Conservation (phyloP, 768 basidiomycete genomes). For the Lepiota venenata region DNA sequence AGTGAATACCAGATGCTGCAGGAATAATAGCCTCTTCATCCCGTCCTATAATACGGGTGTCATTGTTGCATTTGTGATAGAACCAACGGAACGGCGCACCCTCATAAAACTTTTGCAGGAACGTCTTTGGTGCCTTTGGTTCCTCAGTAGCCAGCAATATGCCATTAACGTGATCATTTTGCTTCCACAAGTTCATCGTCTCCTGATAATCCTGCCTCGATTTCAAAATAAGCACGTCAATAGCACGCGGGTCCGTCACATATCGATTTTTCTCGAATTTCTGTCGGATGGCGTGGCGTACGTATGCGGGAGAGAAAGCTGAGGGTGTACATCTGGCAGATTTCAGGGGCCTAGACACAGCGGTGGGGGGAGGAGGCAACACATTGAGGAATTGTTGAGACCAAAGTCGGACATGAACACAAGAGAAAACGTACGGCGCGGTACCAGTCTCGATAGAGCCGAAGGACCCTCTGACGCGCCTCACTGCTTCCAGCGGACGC, state of each 20-base stretch:
- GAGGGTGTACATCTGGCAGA: constrained; percentile 78
- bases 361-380: constrained; percentile 9
- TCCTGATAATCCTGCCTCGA: constrained; percentile 89
- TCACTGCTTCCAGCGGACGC: constrained; percentile 55
- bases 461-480: constrained; percentile 63
- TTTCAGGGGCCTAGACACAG: constrained; percentile 77
- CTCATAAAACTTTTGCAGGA: constrained; percentile 83
- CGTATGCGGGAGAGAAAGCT: constrained; percentile 70
- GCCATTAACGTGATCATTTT: constrained; percentile 76
- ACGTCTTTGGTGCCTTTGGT: constrained; percentile 44
- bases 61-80: neutral
- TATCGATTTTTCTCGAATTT: constrained; percentile 85
- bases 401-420: neutral
- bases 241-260: constrained; percentile 74
- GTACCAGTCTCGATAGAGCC: constrained; percentile 93
- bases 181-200: constrained; percentile 93
- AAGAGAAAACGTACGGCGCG: constrained; percentile 62
- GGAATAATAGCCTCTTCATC: constrained; percentile 73
- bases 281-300: constrained; percentile 81
- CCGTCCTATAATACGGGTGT: constrained; percentile 43
- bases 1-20: constrained; percentile 55
- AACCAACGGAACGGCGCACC: constrained; percentile 43
- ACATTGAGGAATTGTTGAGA: neutral
- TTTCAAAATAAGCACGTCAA: constrained; percentile 88
- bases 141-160: constrained; percentile 41